These are phyloP conservation scores for Dactylellina parvicollis DNA, from an alignment of 2,329 filamentous ascomycete species.

Conservation along the genomic window DNA sequence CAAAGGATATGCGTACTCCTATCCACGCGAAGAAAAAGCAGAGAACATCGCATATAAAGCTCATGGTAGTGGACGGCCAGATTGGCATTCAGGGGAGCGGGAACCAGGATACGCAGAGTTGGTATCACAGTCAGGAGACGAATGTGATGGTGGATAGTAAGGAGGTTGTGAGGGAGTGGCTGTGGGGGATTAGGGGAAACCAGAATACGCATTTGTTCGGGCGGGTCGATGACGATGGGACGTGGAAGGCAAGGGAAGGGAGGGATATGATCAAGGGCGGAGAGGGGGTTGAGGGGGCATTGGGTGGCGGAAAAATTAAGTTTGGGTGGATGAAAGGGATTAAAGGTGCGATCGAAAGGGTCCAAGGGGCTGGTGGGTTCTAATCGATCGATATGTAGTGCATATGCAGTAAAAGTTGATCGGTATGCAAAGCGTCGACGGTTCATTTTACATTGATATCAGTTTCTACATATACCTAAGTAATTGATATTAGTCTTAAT, in stretches of 20 bases:
- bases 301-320: slow-evolving; percentile 36
- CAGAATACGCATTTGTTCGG: slow-evolving; percentile 74
- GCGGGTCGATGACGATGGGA: slow-evolving; percentile 67
- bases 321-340: slow-evolving; percentile 71
- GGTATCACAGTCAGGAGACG: slow-evolving; percentile 80
- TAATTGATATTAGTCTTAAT: no score
- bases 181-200: slow-evolving; percentile 70
- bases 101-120: slow-evolving; percentile 83
- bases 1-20: slow-evolving; percentile 75
- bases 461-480: no score
- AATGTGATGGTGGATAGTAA: slow-evolving; percentile 78
- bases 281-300: slow-evolving; percentile 18
- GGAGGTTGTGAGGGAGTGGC: slow-evolving; percentile 71
- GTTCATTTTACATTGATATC: no score
- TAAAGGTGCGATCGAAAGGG: slow-evolving; percentile 69
- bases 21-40: slow-evolving; percentile 74
- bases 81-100: slow-evolving; percentile 79
- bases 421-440: no score
- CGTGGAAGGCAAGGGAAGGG: slow-evolving; percentile 69
- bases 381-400: slow-evolving; percentile 56
- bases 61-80: slow-evolving; percentile 76
- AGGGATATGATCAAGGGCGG: slow-evolving; percentile 65
- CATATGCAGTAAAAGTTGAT: neutral
- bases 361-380: slow-evolving; percentile 69
- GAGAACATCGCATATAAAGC: slow-evolving; percentile 76